These are phyloP conservation scores for Coemansia sp. DNA, from an alignment of 192 early-diverging fungal species.

Conservation along the genomic window DNA sequence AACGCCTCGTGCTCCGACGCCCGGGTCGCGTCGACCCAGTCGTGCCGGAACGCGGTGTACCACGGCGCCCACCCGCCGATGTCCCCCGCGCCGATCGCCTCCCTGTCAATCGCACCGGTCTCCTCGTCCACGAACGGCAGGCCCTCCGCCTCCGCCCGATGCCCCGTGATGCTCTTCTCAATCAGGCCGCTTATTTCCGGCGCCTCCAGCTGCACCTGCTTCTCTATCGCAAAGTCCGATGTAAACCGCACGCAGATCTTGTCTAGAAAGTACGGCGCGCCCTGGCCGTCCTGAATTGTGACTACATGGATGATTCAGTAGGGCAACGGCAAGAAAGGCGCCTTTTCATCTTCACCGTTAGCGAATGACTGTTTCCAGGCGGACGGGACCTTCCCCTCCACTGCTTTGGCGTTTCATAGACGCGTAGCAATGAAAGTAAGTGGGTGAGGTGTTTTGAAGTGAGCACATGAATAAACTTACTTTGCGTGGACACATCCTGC, in stretches of 20 bases:
- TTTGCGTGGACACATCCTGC: conserved; percentile 49
- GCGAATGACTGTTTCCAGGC: no score
- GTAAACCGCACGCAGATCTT: conserved; percentile 47
- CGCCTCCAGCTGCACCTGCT: conserved; percentile 10
- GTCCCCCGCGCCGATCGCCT: conserved; percentile 21
- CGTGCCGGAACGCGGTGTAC: conserved; percentile 76
- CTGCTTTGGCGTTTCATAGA: no score
- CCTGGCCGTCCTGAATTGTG: conserved; percentile 56
- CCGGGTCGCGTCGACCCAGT: conserved; percentile 57
- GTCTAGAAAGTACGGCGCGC: conserved; percentile 53
- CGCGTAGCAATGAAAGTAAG: no score
- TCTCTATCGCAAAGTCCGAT: conserved; percentile 33
- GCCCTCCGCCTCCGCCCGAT: conserved; percentile 1
- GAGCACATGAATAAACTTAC: conserved; percentile 19
- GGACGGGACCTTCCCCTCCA: no score
- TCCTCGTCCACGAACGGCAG: conserved; percentile 21
- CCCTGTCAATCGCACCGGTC: conserved; percentile 13
- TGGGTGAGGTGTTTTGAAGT: no score
- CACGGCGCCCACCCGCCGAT: conserved; percentile 65
- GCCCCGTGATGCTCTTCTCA: conserved; percentile 11
- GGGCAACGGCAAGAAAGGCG: no score
- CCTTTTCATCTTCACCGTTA: no score
- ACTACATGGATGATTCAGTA: conserved; percentile 15
- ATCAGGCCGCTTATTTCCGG: conserved; percentile 33
- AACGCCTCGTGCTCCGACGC: conserved; percentile 91